Base-by-base conservation (phyloP, 441 rosid genomes). In the Croton laevigatus region DNA sequence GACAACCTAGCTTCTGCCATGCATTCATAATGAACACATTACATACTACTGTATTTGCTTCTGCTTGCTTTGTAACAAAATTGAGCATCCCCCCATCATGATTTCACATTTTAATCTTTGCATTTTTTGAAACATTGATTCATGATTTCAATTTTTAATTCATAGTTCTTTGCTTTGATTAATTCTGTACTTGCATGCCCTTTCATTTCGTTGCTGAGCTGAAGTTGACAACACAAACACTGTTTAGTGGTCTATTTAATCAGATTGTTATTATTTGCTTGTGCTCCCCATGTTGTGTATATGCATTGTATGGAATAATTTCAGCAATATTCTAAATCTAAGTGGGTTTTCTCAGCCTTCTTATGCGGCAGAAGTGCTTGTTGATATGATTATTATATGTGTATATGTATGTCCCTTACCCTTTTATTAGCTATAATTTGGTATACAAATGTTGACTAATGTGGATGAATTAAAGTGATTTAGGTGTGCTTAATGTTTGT, bases 391-490 rank as follows among this genome's bases (percentile, higher is more conserved):
- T 72, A 68, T 59, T 34, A 59, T 69, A 67, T 67, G 2, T 5
- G 48, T 37, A 65, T 20, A 49, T 72, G 13, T 36, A n/a, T 69
- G 64, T 60, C 66, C 37, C 63, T 55, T 62, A 58, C 65, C 77
- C 62, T 72, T 66, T 53, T 27, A 27, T 27, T 64, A 67, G 72
- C 53, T 59, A 66, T 52, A 59, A 71, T 75, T 60, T 74, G 49
- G 68, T 70, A 62, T 48, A 16, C 64, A 69, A 75, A 62, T 76
- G 74, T 70, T 77, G 79, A 67, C 73, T 71, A 59, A 3, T 62
- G 57, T 72, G 59, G 55, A 65, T 75, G 71, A 68, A 62, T 23
- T 72, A 78, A 66, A 70, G 45, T 46, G 59, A 52, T 68, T 42
- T 37, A 49, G n/a, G n/a, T 69, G 62, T 46, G 67, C 74, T 74